Percentiles rank a stretch among this genome's conserved stretches.
These are phyloP conservation scores for Fusarium sp. DNA, from an alignment of 2,329 filamentous ascomycete genomes.

Conservation along the genomic window DNA sequence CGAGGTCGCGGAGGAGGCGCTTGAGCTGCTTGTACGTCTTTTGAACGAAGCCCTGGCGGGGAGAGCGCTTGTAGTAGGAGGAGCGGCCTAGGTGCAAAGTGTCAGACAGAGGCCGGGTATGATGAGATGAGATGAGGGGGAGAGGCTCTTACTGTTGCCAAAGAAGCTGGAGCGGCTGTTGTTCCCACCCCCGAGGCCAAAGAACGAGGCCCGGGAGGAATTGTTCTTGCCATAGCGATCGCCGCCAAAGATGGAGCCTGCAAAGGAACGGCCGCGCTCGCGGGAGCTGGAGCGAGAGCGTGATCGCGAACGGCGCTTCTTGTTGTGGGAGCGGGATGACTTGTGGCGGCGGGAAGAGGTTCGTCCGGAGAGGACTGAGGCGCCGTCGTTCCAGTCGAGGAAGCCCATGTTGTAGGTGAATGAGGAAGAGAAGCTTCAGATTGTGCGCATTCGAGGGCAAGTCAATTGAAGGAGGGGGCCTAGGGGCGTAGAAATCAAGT, in stretches of 20 bases:
- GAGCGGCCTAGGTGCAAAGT: conserved; percentile 56
- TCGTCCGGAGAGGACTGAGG: conserved; percentile 48
- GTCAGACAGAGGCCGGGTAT: background rate
- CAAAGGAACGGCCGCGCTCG: conserved; percentile 48
- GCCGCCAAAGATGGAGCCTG: conserved; percentile 50
- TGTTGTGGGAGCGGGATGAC: conserved; percentile 47
- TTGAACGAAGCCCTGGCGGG: conserved; percentile 81
- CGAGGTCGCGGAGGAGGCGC: conserved; percentile 81
- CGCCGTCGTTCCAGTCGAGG: conserved; percentile 50
- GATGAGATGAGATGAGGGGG: too few species aligned
- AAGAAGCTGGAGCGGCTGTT: conserved; percentile 60
- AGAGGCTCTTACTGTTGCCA: conserved; percentile 51
- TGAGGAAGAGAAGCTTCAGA: conserved; percentile 3
- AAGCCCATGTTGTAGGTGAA: conserved; percentile 46
- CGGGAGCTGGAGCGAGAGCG: conserved; percentile 54
- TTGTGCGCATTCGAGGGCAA: conserved; percentile 19
- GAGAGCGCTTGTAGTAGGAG: conserved; percentile 82
- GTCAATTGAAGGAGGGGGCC: conserved; percentile 10
- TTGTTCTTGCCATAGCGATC: conserved; percentile 54
- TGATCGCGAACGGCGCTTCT: conserved; percentile 52
- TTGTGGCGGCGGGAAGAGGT: conserved; percentile 44
- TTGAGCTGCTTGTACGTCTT: conserved; percentile 80
- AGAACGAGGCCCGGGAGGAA: conserved; percentile 59
- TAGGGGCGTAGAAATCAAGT: background rate
- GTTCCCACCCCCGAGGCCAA: conserved; percentile 56